A percentile compares a stretch with the other conserved stretches of the same genome.
Conservation (phyloP, 306 rosid species). For the Citrullus colocynthis region DNA sequence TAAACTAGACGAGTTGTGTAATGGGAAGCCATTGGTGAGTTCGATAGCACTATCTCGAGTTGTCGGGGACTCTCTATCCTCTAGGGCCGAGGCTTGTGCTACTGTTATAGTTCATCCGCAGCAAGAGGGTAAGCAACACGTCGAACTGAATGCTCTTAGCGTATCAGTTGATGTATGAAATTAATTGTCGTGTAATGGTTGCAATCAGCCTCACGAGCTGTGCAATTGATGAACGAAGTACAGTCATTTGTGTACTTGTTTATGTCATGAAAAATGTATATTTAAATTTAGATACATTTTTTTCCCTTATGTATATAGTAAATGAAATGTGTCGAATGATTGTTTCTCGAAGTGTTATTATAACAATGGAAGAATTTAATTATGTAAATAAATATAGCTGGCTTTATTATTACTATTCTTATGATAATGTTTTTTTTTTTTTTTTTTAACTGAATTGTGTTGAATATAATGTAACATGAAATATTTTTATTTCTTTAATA, state of each 20-base stretch:
- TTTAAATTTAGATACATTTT: neutral
- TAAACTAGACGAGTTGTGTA: constrained; percentile 10
- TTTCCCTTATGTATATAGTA: neutral
- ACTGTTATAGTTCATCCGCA: constrained; percentile 43
- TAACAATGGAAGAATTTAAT: neutral
- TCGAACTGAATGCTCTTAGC: constrained; percentile 54
- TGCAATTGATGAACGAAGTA: neutral
- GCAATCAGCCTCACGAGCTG: neutral
- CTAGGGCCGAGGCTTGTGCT: constrained; percentile 41
- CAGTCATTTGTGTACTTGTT: neutral
- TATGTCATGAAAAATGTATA: neutral
- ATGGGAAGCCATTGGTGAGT: constrained; percentile 29
- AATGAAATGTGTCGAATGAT: neutral
- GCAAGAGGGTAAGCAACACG: constrained; percentile 50
- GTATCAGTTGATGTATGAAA: constrained; percentile 60
- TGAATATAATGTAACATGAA: too few relatives aligned
- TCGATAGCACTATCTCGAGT: constrained; percentile 36
- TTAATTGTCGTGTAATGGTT: neutral
- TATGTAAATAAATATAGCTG: neutral
- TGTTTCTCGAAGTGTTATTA: neutral
- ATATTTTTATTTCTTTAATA: too few relatives aligned
- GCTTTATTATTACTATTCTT: too few relatives aligned
- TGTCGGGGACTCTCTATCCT: constrained; percentile 27
- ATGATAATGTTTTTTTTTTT: too few relatives aligned
- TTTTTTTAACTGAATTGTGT: too few relatives aligned